Evolutionary conservation across 2,329 filamentous ascomycete species (phyloP).

Genomic region (Hirsutella minnesotensis): DNA sequence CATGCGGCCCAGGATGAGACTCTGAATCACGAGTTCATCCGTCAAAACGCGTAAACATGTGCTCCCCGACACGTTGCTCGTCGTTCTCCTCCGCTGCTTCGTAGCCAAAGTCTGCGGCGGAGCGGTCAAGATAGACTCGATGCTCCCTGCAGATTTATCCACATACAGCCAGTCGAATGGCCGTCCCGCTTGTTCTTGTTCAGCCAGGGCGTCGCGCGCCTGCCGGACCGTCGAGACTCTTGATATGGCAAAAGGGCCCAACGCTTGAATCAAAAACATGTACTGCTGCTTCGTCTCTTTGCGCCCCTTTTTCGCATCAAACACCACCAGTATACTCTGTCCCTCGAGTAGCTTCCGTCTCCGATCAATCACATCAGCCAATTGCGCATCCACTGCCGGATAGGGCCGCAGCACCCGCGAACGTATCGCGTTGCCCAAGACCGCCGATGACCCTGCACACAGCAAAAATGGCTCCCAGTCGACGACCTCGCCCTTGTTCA

Average conservation of each 20-base stretch:
- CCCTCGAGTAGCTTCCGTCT: slow-evolving; percentile 53
- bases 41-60: slow-evolving; percentile 56
- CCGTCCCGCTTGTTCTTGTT: slow-evolving; percentile 31
- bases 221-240: slow-evolving; percentile 54
- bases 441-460: slow-evolving; percentile 68
- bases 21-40: slow-evolving; percentile 85
- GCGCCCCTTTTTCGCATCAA: slow-evolving; percentile 41
- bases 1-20: slow-evolving; percentile 73
- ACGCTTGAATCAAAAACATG: slow-evolving; percentile 65
- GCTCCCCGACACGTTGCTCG: slow-evolving; percentile 15
- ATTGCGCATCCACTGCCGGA: slow-evolving; percentile 39
- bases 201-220: slow-evolving; percentile 46
- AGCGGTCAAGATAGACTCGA: slow-evolving; percentile 33
- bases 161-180: slow-evolving; percentile 72
- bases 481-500: slow-evolving; percentile 47
- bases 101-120: slow-evolving; percentile 19
- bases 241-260: slow-evolving; percentile 57
- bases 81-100: slow-evolving; percentile 29
- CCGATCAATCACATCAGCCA: slow-evolving; percentile 43
- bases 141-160: slow-evolving; percentile 49
- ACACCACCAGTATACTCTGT: slow-evolving; percentile 61
- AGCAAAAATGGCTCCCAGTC: slow-evolving; percentile 76
- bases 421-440: slow-evolving; percentile 64
- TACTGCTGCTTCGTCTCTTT: slow-evolving; percentile 59
- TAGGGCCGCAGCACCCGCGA: slow-evolving; percentile 59